Evolutionary conservation across 2,329 filamentous ascomycete species (phyloP), one percentile per base, ranked within the genome.

Genomic region (Paraphaeosphaeria sporulosa): DNA sequence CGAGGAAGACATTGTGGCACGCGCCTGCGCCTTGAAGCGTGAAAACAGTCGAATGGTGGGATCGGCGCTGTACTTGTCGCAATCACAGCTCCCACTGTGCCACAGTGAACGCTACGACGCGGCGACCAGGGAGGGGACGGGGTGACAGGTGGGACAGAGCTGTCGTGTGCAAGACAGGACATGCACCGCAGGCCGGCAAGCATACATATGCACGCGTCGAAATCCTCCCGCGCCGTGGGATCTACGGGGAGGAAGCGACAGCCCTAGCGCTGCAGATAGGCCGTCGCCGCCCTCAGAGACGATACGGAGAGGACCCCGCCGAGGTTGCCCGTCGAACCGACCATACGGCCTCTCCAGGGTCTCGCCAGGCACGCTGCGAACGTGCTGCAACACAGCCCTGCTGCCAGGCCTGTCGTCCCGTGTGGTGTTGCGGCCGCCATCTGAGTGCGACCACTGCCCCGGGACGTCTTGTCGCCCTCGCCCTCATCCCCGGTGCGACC

Each of bases 261-360:
- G 32, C 19, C 19, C 51, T 54, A 54, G 38, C 36, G 36, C 30
- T 2, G 30, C 5, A 51, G 30, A 51, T 51, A 36, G 42, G 42
- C 42, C 30, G 30, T 51, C 25, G 48, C 19, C 27, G 44, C 7
- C 13, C 5, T 23, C 44, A 27, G 44, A 5, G 8, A 27, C n/a
- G 23, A 13, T 19, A 7, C 44, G 27, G 27, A 46, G 44, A 27
- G n/a, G 13, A 3, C 23, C 44, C 44, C 27, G 44, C 44, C 44
- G 44, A 47, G 15, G 23, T 47, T 47, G 44, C 27, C 44, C 44
- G 44, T 13, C 42, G 19, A n/a, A 10, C 21, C n/a, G n/a, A n/a
- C n/a, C n/a, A n/a, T n/a, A n/a, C 23, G 2, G 9, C 23, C 12
- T 47, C 23, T 17, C 5, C 19, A n/a, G 23, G 30, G 30, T 12